These are phyloP conservation scores for Tulasnella sp. DNA, from an alignment of 768 basidiomycete genomes.

Conservation along the genomic window DNA sequence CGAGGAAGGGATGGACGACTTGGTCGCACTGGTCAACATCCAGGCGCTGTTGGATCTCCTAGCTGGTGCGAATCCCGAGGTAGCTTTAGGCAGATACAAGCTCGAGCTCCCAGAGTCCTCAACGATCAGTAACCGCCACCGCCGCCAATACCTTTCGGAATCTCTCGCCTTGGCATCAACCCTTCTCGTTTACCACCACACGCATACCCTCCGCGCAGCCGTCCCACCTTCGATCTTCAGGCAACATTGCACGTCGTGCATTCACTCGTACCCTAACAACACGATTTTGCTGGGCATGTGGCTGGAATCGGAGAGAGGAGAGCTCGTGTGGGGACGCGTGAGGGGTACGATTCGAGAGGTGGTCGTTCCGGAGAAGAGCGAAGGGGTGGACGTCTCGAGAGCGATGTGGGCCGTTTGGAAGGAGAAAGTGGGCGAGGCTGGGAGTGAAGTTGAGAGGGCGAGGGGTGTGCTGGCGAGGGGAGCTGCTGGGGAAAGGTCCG, in stretches of 20 bases:
- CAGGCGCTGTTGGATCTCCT: constrained; percentile 19
- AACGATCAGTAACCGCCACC: not conserved
- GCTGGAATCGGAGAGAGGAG: constrained; percentile 28
- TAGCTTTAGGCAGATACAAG: not conserved
- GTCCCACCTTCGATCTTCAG: constrained; percentile 23
- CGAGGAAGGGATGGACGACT: not conserved
- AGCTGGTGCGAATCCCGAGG: not conserved
- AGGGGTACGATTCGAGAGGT: constrained; percentile 8
- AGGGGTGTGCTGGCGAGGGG: constrained; percentile 17
- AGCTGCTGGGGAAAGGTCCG: constrained; percentile 16
- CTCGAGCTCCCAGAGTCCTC: not conserved
- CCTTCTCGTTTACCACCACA: constrained; percentile 25
- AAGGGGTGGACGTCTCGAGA: constrained; percentile 8
- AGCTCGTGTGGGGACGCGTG: constrained; percentile 28
- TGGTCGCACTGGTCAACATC: constrained; percentile 12
- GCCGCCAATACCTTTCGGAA: constrained; percentile 1
- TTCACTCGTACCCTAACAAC: constrained; percentile 12
- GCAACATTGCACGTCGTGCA: constrained; percentile 2
- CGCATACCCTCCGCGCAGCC: constrained; percentile 16
- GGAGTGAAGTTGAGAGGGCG: constrained; percentile 22
- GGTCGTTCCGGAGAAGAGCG: constrained; percentile 15
- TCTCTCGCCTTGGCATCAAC: constrained; percentile 7
- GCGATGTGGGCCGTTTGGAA: constrained; percentile 26
- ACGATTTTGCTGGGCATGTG: constrained; percentile 27
- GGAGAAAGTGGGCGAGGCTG: constrained; percentile 24